phyloP scores from a whole-genome alignment of 495 filamentous ascomycete species.

The Sabuloglossum arenarium region DNA sequence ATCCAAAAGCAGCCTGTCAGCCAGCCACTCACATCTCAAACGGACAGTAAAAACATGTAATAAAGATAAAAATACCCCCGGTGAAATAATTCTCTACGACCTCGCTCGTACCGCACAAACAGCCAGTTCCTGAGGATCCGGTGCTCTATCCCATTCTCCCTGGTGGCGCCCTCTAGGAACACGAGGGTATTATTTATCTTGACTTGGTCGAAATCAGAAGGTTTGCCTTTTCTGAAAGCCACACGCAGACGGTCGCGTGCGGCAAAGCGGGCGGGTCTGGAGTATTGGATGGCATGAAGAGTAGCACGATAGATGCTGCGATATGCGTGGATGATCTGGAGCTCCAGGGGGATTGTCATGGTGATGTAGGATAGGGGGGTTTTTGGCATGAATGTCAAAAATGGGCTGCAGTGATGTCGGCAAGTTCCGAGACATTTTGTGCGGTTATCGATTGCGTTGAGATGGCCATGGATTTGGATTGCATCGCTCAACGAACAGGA shows the following conservation, averaged over 20 bases:
- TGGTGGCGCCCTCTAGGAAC: slow-evolving; percentile 53
- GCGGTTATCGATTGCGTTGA: slow-evolving; percentile 3
- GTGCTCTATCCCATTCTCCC: slow-evolving; percentile 53
- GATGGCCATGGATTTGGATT: neutral
- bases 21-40: neutral
- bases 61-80: neutral
- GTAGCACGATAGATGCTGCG: slow-evolving; percentile 52
- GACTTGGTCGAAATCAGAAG: slow-evolving; percentile 29
- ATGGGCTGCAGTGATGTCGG: neutral
- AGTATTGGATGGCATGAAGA: slow-evolving; percentile 61
- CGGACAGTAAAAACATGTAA: neutral
- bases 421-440: neutral
- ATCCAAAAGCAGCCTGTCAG: neutral
- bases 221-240: slow-evolving; percentile 41
- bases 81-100: neutral
- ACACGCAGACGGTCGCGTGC: slow-evolving; percentile 40
- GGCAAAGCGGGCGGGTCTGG: slow-evolving; percentile 50
- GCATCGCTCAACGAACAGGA: slow-evolving; percentile 15
- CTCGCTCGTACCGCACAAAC: neutral
- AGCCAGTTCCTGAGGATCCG: slow-evolving; percentile 51
- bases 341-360: neutral
- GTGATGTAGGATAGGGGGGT: too few relatives aligned
- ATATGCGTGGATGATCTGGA: slow-evolving; percentile 50
- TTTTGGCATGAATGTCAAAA: too few relatives aligned
- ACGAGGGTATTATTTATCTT: slow-evolving; percentile 51